Evolutionary conservation across 306 rosid genomes (phyloP).

Genomic region (Vicia sativa): DNA sequence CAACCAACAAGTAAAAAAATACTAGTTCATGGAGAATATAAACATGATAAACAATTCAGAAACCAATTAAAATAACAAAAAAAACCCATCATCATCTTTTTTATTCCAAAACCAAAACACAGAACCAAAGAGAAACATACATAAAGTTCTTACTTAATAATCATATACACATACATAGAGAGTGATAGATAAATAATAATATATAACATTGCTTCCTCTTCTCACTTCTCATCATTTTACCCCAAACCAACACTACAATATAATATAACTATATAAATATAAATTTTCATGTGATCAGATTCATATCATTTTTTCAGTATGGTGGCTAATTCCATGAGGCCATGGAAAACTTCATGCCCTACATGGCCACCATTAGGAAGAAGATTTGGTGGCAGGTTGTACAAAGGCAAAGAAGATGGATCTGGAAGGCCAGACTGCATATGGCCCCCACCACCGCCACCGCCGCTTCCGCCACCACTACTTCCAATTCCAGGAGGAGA

Average conservation of each 20-base stretch:
- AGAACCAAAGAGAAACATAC: slow-evolving; percentile 30
- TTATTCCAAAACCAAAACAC: slow-evolving; percentile 56
- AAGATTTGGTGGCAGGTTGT: slow-evolving; percentile 65
- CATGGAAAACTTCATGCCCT: slow-evolving; percentile 72
- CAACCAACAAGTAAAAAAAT: slow-evolving; percentile 13
- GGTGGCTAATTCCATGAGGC: slow-evolving; percentile 63
- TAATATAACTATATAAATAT: background rate
- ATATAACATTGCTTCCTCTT: slow-evolving; percentile 29
- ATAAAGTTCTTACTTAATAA: slow-evolving; percentile 40
- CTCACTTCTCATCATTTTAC: slow-evolving; percentile 10
- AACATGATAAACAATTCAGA: slow-evolving; percentile 32
- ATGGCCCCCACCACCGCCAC: slow-evolving; percentile 41
- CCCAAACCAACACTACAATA: background rate
- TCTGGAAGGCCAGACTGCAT: slow-evolving; percentile 58
- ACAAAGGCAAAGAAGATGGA: slow-evolving; percentile 63
- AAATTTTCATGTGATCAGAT: slow-evolving; percentile 4
- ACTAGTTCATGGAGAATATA: slow-evolving; percentile 25
- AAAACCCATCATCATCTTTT: slow-evolving; percentile 34
- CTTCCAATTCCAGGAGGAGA: slow-evolving; percentile 55
- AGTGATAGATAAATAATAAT: background rate
- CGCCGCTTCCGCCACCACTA: slow-evolving; percentile 18
- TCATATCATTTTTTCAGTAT: slow-evolving; percentile 35
- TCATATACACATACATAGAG: slow-evolving; percentile 52
- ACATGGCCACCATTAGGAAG: slow-evolving; percentile 70
- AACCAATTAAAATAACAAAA: slow-evolving; percentile 36